Conservation (phyloP, 2,329 filamentous ascomycete species). For the Stachybotrys elegans region DNA sequence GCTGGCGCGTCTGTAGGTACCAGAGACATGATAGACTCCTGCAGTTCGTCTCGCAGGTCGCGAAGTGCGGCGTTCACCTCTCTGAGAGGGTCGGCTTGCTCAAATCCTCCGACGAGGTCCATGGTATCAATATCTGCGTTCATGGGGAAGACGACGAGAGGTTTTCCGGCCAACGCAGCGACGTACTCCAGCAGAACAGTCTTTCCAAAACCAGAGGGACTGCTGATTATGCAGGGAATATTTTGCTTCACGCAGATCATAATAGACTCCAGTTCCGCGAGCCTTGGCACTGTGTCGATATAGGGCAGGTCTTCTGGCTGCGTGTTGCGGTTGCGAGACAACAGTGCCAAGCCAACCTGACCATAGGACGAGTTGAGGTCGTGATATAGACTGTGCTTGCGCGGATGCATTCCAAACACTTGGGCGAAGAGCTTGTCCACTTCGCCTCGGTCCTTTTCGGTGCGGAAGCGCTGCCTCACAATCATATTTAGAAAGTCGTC, state of each 20-base stretch:
- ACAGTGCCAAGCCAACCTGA: slow-evolving; percentile 74
- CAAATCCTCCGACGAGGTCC: slow-evolving; percentile 94
- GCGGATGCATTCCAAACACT: slow-evolving; percentile 53
- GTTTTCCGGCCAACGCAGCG: slow-evolving; percentile 71
- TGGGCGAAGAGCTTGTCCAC: slow-evolving; percentile 62
- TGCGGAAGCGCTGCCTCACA: slow-evolving; percentile 84
- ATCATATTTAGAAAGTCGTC: slow-evolving; percentile 77
- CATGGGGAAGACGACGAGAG: slow-evolving; percentile 77
- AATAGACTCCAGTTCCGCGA: slow-evolving; percentile 76
- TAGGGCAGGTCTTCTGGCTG: slow-evolving; percentile 48
- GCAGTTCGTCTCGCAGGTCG: slow-evolving; percentile 45
- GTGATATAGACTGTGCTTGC: slow-evolving; percentile 63
- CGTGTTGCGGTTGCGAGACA: slow-evolving; percentile 53
- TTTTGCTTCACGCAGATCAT: slow-evolving; percentile 82
- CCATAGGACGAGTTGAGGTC: slow-evolving; percentile 60
- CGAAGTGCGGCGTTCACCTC: slow-evolving; percentile 57
- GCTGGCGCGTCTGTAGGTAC: slow-evolving; percentile 42
- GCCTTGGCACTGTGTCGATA: slow-evolving; percentile 47
- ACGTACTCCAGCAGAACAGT: slow-evolving; percentile 74
- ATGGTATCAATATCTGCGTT: slow-evolving; percentile 96
- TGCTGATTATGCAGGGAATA: slow-evolving; percentile 85
- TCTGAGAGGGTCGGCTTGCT: slow-evolving; percentile 81
- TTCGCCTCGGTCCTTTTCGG: slow-evolving; percentile 58
- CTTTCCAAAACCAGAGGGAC: slow-evolving; percentile 82
- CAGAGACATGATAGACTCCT: slow-evolving; percentile 41